These are phyloP conservation scores for Neofusicoccum cordaticola DNA, from an alignment of 2,329 filamentous ascomycete species.

Conservation along the genomic window DNA sequence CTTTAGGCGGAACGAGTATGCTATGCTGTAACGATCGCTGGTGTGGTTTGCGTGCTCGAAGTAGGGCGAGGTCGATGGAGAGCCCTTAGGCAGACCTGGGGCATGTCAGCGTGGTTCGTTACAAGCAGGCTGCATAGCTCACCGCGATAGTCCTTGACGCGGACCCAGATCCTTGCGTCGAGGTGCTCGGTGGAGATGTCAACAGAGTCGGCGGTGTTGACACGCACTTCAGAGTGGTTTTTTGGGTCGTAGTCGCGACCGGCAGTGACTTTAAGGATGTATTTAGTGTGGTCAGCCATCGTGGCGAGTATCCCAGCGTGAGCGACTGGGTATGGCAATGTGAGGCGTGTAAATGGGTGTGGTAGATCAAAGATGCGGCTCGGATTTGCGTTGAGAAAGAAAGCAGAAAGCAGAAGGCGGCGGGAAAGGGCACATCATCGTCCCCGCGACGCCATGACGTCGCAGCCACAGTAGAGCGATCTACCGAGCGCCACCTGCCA, in stretches of 20 bases:
- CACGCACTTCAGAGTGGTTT: constrained; percentile 70
- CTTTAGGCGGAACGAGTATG: constrained; percentile 75
- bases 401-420: not conserved
- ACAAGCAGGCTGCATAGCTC: constrained; percentile 8
- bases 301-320: not conserved
- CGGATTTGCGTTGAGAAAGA: constrained; percentile 1
- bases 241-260: constrained; percentile 70
- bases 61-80: constrained; percentile 70
- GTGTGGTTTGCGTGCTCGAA: constrained; percentile 69
- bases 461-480: not conserved
- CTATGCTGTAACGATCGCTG: constrained; percentile 80
- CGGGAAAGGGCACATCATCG: not conserved
- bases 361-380: not conserved
- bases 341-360: not conserved
- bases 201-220: constrained; percentile 67
- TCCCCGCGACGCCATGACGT: constrained; percentile 12
- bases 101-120: not conserved
- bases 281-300: constrained; percentile 61
- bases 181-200: constrained; percentile 63
- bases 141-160: constrained; percentile 63
- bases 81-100: constrained; percentile 66
- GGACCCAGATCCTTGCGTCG: constrained; percentile 68
- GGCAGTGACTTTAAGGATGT: constrained; percentile 77
- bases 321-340: not conserved
- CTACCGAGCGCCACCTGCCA: not conserved